phyloP scores from a whole-genome alignment of 2,329 filamentous ascomycete species.

The Colletotrichum abscissum region DNA sequence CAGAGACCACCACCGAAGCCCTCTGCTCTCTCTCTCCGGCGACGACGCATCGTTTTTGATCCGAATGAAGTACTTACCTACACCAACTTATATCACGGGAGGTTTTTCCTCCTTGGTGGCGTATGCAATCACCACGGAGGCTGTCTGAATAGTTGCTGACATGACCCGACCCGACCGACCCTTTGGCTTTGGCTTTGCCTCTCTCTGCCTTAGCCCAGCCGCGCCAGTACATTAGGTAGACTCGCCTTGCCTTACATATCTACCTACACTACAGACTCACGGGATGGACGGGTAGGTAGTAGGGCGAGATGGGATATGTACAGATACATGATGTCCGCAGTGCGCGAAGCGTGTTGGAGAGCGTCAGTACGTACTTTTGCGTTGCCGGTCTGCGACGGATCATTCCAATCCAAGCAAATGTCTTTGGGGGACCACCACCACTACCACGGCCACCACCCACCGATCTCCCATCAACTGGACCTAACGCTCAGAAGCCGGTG shows the following conservation, averaged over 20 bases:
- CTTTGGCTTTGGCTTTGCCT: neutral
- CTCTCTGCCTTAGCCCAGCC: constrained; percentile 10
- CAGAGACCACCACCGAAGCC: neutral
- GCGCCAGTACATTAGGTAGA: neutral
- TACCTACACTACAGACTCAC: neutral
- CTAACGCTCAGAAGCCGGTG: neutral
- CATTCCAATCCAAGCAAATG: neutral
- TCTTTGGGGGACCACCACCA: neutral
- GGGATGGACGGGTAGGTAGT: neutral
- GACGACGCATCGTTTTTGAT: neutral
- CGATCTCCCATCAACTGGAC: too few relatives aligned
- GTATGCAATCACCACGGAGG: neutral
- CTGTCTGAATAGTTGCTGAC: neutral
- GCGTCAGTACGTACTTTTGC: constrained; percentile 11
- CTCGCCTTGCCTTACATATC: neutral
- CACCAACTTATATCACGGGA: neutral
- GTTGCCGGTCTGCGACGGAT: neutral
- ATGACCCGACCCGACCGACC: neutral
- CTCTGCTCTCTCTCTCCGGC: too few relatives aligned
- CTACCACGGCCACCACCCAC: neutral
- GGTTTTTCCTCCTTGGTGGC: neutral
- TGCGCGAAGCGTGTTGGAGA: neutral
- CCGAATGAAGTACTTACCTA: neutral
- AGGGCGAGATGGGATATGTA: neutral
- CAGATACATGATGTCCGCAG: neutral